Evolutionary conservation across 495 filamentous ascomycete genomes (phyloP).

Genomic region (Neurospora sp.): DNA sequence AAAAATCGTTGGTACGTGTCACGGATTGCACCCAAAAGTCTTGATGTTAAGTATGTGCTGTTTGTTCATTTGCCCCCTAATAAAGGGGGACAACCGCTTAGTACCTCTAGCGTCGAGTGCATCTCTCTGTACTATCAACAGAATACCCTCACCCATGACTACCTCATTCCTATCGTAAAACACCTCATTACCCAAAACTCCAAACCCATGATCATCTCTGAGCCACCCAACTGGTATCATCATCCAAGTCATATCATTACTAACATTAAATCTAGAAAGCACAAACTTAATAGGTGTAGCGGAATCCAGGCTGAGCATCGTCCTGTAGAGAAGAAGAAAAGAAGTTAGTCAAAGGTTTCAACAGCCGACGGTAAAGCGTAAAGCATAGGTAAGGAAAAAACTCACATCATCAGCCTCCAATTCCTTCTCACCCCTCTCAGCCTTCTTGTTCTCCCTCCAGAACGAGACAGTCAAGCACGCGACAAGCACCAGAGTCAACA

Average conservation of each 20-base stretch:
- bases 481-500: conserved; percentile 28
- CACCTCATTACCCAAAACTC: background rate
- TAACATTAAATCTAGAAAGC: background rate
- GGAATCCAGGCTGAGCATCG: conserved; percentile 32
- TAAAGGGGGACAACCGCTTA: background rate
- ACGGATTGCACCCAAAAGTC: background rate
- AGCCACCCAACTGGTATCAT: background rate
- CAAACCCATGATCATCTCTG: background rate
- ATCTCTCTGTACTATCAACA: background rate
- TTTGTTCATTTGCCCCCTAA: background rate
- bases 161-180: background rate
- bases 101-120: background rate
- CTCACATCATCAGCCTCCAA: conserved; percentile 33
- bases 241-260: background rate
- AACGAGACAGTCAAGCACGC: conserved; percentile 19
- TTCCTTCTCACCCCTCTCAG: conserved; percentile 34
- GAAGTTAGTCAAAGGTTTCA: conserved; percentile 1
- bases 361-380: background rate
- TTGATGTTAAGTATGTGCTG: background rate
- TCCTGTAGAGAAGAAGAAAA: conserved; percentile 20
- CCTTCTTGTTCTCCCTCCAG: conserved; percentile 27
- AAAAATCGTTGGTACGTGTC: background rate
- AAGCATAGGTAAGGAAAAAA: background rate
- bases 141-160: background rate
- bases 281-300: conserved; percentile 34